These are phyloP conservation scores for Cucurbita moschata DNA, from an alignment of 306 rosid species.

Conservation along the genomic window DNA sequence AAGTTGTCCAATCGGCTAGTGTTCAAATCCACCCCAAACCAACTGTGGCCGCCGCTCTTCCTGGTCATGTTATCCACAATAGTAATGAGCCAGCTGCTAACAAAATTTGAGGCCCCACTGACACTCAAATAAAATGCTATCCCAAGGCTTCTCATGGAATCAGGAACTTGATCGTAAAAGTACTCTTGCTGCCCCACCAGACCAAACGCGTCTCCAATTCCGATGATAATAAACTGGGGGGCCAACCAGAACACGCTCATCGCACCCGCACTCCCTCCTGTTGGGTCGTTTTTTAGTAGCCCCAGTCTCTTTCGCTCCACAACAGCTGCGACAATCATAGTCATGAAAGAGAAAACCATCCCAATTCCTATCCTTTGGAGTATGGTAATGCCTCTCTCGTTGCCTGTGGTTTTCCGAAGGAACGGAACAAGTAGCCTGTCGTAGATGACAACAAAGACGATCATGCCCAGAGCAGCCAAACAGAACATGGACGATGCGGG, in stretches of 20 bases:
- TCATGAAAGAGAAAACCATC: slow-evolving; percentile 35
- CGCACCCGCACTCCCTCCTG: slow-evolving; percentile 6
- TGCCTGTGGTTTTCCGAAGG: slow-evolving; percentile 36
- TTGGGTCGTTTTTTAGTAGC: not conserved
- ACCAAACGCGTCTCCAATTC: slow-evolving; percentile 79
- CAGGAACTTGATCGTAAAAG: slow-evolving; percentile 86
- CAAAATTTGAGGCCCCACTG: slow-evolving; percentile 7
- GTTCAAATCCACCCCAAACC: slow-evolving; percentile 13
- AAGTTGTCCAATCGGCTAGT: slow-evolving; percentile 5
- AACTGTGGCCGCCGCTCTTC: not conserved
- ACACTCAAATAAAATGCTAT: slow-evolving; percentile 71
- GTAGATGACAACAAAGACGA: slow-evolving; percentile 47
- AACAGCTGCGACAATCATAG: slow-evolving; percentile 58
- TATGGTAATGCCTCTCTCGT: slow-evolving; percentile 82
- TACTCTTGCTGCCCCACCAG: slow-evolving; percentile 82
- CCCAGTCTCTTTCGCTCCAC: slow-evolving; percentile 48
- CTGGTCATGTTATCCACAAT: not conserved
- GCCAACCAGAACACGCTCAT: slow-evolving; percentile 83
- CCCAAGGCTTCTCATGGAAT: slow-evolving; percentile 85
- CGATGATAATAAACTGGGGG: slow-evolving; percentile 63
- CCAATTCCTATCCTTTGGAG: slow-evolving; percentile 85
- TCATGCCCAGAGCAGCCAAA: slow-evolving; percentile 54
- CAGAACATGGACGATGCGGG: slow-evolving; percentile 72
- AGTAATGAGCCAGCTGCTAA: slow-evolving; percentile 5
- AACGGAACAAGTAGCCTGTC: slow-evolving; percentile 62